A percentile compares a stretch with the other conserved stretches of the same genome.
Conservation (phyloP, 306 rosid species). For the Ammopiptanthus mongolicus region DNA sequence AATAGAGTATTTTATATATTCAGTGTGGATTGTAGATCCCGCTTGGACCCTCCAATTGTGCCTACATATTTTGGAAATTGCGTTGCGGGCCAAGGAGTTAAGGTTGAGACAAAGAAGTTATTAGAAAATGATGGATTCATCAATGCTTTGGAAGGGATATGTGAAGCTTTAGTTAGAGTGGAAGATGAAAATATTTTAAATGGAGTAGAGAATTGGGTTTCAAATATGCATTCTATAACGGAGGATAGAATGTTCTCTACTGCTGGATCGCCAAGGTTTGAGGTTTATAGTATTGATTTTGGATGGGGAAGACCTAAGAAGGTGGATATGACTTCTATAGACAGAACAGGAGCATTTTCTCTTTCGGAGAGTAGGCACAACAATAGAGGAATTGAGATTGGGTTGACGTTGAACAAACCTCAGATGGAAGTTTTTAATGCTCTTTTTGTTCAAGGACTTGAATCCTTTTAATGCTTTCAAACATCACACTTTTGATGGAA, state of each 20-base stretch:
- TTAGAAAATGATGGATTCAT: slow-evolving; percentile 16
- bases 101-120: background rate
- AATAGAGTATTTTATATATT: background rate
- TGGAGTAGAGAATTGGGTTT: background rate
- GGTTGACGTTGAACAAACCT: background rate
- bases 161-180: background rate
- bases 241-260: background rate
- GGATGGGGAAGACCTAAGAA: slow-evolving; percentile 52
- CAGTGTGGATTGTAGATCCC: slow-evolving; percentile 32
- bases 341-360: slow-evolving; percentile 27
- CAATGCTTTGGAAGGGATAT: background rate
- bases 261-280: slow-evolving; percentile 50
- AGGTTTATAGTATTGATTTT: slow-evolving; percentile 42
- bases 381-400: background rate
- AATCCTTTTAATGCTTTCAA: background rate
- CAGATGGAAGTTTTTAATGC: background rate
- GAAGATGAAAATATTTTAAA: slow-evolving; percentile 6
- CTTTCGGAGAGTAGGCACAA: slow-evolving; percentile 21
- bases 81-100: background rate
- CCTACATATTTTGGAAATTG: slow-evolving; percentile 50
- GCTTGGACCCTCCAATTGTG: slow-evolving; percentile 23
- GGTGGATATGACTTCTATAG: slow-evolving; percentile 37
- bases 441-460: background rate
- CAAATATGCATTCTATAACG: background rate
- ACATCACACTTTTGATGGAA: background rate